Evolutionary conservation across 1,139 yeast species (phyloP), one percentile per base, ranked within the genome.

Genomic region (Eremothecium cymbalariae): DNA sequence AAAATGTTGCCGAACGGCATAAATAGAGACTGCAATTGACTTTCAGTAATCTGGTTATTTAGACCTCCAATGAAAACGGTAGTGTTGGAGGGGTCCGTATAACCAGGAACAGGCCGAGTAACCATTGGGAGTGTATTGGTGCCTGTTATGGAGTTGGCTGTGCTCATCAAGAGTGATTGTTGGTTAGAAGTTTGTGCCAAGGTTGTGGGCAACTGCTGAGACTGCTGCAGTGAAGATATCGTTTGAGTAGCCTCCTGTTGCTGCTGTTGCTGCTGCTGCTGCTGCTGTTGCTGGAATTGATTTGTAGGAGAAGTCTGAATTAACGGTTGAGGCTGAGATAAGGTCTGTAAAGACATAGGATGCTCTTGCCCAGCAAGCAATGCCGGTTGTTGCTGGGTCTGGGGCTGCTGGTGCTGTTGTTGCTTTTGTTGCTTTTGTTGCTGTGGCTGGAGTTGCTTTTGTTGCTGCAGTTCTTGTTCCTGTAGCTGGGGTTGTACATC

Each of bases 11-110:
- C 90, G 59, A 74, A 79, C 21, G 78, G 76, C 44, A 72, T 69
- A 54, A 81, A 79, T 21, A 76, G 59, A 1, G 73, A 67, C 40
- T 69, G 70, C 29, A 80, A 57, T 13, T 81, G 77, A 26, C 68
- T 67, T 45, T 78, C 85, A 2, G 70, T 61, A 8, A 77, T 74
- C 33, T 68, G 70, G 2, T 72, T 62, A 30, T 80, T 74, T 28
- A 80, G 59, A 0, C 85, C 85, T 6, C 85, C 85, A 31, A 80
- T 77, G 47, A 79, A 78, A 4, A 80, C 81, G 0, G 88, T 79
- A 8, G 88, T 78, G 51, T 78, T 79, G 40, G 66, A 70, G 3
- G 80, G 77, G 50, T 78, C 84, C 25, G 72, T 63, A 44, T 12
- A 24, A 11, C 14, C 18, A 4, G 30, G 4, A 4, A 17, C 21